Base-by-base conservation (phyloP, 139 green algal genomes). In the Coelastrella sp. region DNA sequence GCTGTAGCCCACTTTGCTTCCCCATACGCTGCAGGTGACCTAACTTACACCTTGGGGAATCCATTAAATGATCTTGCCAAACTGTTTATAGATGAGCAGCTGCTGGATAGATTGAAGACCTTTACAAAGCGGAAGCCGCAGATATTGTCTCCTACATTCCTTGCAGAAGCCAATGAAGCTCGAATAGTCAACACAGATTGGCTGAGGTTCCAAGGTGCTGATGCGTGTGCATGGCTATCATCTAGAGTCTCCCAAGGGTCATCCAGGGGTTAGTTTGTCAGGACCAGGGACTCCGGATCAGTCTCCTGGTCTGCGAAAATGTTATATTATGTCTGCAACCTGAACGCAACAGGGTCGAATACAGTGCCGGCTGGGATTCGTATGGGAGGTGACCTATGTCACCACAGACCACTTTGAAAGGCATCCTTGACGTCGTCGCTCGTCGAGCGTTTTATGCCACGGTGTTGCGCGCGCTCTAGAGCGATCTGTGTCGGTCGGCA, bases 121-220 rank as follows among this genome's bases (percentile, higher is more conserved):
- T 35, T 91, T 20, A 57, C 49, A 22, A 9, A 58, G 78, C 12
- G 6, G 35, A 49, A 78, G 49, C 87, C 78, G 4, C 14, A 73
- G 6, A 9, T 91, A 20, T 58, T 91, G 22, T 87, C 87, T 4
- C 87, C 87, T 11, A 91, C 87, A 7, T 91, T 91, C 66, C 35
- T 87, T 12, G 87, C 87, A 14, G 79, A 86, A n/a, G 87, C 87
- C 6, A 87, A 86, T 24, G 87, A 91, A 22, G 87, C 78, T 1
- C 27, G 57, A 5, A 78, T 82, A 27, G 6, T 72, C 7, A 91
- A 91, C 49, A 20, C 65, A 3, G 76, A 87, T 35, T 91, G 87
- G 87, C 35, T 91, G 63, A 35, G 56, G 63, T 35, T 80, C 22
- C 87, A 91, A 65, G 87, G 87, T 8, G n/a, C 24, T 24, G 79